phyloP scores from a whole-genome alignment of 495 filamentous ascomycete genomes.

The Cercophora newfieldiana region DNA sequence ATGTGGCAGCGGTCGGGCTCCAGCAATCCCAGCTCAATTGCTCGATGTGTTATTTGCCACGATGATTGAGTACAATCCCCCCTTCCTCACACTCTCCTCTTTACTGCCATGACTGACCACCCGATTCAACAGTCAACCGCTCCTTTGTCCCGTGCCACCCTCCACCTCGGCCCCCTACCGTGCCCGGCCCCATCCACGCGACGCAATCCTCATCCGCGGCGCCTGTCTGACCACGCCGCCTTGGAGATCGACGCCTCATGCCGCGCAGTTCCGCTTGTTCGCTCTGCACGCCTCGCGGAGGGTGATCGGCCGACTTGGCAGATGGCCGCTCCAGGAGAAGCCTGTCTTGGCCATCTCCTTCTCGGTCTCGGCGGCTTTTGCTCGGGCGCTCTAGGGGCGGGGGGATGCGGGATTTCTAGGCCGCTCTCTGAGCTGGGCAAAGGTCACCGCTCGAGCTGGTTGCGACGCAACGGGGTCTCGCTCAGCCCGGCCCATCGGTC shows the following conservation, averaged over 20 bases:
- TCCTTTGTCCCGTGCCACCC: background rate
- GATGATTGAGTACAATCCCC: background rate
- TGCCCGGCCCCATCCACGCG: constrained; percentile 9
- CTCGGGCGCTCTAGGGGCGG: too few relatives aligned
- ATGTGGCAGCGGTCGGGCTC: constrained; percentile 1
- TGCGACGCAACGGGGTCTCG: too few relatives aligned
- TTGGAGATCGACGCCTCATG: constrained; percentile 7
- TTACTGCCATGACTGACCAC: background rate
- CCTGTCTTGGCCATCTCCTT: too few relatives aligned
- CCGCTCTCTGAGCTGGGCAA: too few relatives aligned
- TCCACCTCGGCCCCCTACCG: constrained; percentile 4
- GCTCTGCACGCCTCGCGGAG: background rate
- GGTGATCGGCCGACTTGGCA: background rate
- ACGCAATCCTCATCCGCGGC: constrained; percentile 7
- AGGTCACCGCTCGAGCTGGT: too few relatives aligned
- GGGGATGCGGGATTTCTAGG: too few relatives aligned
- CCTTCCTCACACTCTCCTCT: background rate
- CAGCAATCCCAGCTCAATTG: background rate
- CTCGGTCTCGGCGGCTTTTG: too few relatives aligned
- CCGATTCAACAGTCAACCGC: background rate
- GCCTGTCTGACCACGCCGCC: constrained; percentile 8
- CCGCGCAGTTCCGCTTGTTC: background rate
- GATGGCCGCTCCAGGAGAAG: background rate
- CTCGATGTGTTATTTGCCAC: background rate
- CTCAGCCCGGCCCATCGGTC: too few relatives aligned